Conservation (phyloP, 495 filamentous ascomycete genomes). For the Penicillium pancosmium region DNA sequence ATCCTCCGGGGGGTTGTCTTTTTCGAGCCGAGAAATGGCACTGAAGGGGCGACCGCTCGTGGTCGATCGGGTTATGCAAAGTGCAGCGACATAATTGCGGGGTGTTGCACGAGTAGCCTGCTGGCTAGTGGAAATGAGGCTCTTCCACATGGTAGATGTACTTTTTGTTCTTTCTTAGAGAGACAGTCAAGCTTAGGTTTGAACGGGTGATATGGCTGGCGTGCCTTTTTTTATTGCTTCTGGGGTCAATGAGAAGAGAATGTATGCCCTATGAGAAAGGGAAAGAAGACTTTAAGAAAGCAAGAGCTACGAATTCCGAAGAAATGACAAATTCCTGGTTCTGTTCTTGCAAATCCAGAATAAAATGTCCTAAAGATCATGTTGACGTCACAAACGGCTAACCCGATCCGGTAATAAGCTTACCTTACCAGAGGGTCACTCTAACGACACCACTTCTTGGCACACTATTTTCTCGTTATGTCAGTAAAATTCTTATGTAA, state of each 20-base stretch:
- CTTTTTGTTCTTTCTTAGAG: background rate
- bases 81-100: background rate
- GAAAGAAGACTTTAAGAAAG: background rate
- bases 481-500: too few relatives aligned
- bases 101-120: conserved; percentile 16
- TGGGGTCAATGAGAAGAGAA: background rate
- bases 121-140: conserved; percentile 27
- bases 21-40: conserved; percentile 20
- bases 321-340: background rate
- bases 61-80: background rate
- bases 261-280: background rate
- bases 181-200: background rate
- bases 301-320: background rate
- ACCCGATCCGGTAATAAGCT: conserved; percentile 25
- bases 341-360: background rate
- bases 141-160: conserved; percentile 27
- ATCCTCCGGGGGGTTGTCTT: conserved; percentile 35
- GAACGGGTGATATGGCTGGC: background rate
- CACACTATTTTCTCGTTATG: too few relatives aligned
- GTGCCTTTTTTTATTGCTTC: background rate
- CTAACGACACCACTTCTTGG: too few relatives aligned
- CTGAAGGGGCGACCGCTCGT: conserved; percentile 15
- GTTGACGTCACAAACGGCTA: conserved; percentile 39
- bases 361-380: conserved; percentile 26
- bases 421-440: too few relatives aligned